Evolutionary conservation across 2,329 filamentous ascomycete species (phyloP).

Genomic region (Penicillium concentricum): DNA sequence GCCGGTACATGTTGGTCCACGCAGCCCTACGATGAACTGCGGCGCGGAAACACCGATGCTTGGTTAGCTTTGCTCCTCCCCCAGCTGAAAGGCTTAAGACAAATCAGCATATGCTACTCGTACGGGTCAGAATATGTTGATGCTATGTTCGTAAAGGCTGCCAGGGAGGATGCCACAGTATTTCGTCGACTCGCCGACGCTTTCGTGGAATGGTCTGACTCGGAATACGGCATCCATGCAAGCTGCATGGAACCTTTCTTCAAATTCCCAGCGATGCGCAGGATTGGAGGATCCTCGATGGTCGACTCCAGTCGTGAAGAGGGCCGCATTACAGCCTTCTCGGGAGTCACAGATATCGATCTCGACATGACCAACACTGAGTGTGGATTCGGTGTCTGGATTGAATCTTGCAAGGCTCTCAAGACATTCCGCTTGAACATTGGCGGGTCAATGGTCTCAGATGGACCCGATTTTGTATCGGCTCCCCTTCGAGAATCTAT

Average conservation of each 20-base stretch:
- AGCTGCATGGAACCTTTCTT: conserved; percentile 2
- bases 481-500: background rate
- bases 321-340: background rate
- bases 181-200: background rate
- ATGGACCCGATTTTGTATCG: background rate
- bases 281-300: background rate
- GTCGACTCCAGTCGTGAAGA: background rate
- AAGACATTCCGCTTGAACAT: background rate
- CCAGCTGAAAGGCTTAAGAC: background rate
- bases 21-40: background rate
- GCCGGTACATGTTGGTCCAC: background rate
- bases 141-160: background rate
- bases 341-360: background rate
- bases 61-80: conserved; percentile 1
- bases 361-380: background rate
- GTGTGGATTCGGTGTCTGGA: background rate
- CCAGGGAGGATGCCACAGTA: background rate
- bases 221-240: background rate
- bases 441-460: background rate
- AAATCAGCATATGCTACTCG: background rate
- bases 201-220: background rate
- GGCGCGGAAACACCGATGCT: background rate
- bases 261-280: background rate
- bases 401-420: conserved; percentile 1
- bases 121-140: background rate